These are phyloP conservation scores for Cercospora janseana DNA, from an alignment of 2,329 filamentous ascomycete species.

Conservation along the genomic window DNA sequence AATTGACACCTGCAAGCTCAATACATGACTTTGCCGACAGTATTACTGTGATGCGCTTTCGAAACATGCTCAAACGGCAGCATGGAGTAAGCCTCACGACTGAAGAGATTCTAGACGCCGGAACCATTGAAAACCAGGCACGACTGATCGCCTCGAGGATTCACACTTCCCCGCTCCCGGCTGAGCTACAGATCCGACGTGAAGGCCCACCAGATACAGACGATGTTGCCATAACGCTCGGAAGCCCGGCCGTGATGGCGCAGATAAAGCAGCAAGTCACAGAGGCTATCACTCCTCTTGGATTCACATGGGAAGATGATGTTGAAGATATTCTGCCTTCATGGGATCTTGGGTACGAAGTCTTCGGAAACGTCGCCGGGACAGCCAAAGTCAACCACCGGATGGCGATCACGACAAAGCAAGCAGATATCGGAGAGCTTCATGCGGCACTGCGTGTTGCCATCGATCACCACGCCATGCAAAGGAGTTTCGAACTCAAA, in stretches of 20 bases:
- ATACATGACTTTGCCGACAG: slow-evolving; percentile 17
- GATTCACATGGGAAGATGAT: slow-evolving; percentile 12
- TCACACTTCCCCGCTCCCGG: background rate
- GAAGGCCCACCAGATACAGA: background rate
- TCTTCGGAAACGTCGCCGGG: slow-evolving; percentile 12
- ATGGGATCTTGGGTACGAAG: slow-evolving; percentile 11
- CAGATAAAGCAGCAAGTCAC: slow-evolving; percentile 10
- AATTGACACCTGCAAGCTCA: background rate
- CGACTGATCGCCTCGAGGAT: background rate
- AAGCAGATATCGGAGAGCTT: slow-evolving; percentile 1
- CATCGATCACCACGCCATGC: slow-evolving; percentile 4
- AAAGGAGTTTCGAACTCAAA: slow-evolving; percentile 10
- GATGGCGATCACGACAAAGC: slow-evolving; percentile 10
- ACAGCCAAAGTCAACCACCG: slow-evolving; percentile 11
- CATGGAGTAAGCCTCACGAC: slow-evolving; percentile 3
- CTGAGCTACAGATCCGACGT: background rate
- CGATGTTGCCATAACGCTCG: slow-evolving; percentile 8
- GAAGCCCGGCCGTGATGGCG: slow-evolving; percentile 1
- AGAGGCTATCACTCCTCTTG: slow-evolving; percentile 6
- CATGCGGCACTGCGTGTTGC: slow-evolving; percentile 4
- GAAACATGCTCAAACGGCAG: slow-evolving; percentile 10
- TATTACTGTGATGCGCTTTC: slow-evolving; percentile 14
- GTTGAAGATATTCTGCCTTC: slow-evolving; percentile 13
- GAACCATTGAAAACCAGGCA: slow-evolving; percentile 7
- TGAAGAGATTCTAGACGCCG: slow-evolving; percentile 10